These are phyloP conservation scores for Pachysandra terminalis DNA, from an alignment of 164 flowering plant species.

Conservation along the genomic window DNA sequence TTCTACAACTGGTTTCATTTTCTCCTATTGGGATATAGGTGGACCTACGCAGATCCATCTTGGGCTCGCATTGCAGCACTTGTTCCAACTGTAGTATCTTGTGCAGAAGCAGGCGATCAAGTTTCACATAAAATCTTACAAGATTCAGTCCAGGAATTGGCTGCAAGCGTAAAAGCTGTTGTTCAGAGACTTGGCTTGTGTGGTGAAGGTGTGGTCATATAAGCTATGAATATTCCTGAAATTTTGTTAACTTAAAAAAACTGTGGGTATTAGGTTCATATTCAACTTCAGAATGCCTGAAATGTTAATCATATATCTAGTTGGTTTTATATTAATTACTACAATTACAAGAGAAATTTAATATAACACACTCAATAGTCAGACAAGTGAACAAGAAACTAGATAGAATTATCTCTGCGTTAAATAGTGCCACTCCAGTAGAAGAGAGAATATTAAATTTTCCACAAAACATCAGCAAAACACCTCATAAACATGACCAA, in stretches of 20 bases:
- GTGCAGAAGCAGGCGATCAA: conserved; percentile 90
- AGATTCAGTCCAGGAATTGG: conserved; percentile 76
- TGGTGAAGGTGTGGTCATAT: conserved; percentile 60
- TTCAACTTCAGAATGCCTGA: neutral
- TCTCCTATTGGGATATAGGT: conserved; percentile 44
- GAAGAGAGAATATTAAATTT: no score
- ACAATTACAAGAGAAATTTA: no score
- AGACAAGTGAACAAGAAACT: no score
- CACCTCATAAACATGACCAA: no score
- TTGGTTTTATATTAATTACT: no score
- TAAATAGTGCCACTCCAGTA: no score
- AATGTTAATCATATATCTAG: no score
- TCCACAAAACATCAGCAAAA: no score
- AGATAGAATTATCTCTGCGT: no score
- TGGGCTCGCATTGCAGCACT: conserved; percentile 99
- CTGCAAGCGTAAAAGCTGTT: conserved; percentile 84
- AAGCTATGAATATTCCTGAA: neutral
- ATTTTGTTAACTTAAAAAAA: neutral
- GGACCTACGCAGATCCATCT: conserved; percentile 97
- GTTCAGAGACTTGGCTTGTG: conserved; percentile 73
- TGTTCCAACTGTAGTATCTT: conserved; percentile 81
- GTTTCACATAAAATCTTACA: conserved; percentile 64
- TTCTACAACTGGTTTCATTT: conserved; percentile 10
- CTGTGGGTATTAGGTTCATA: neutral
- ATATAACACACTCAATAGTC: no score